These are phyloP conservation scores for Triadica sebifera DNA, from an alignment of 345 rosid species.

Conservation along the genomic window DNA sequence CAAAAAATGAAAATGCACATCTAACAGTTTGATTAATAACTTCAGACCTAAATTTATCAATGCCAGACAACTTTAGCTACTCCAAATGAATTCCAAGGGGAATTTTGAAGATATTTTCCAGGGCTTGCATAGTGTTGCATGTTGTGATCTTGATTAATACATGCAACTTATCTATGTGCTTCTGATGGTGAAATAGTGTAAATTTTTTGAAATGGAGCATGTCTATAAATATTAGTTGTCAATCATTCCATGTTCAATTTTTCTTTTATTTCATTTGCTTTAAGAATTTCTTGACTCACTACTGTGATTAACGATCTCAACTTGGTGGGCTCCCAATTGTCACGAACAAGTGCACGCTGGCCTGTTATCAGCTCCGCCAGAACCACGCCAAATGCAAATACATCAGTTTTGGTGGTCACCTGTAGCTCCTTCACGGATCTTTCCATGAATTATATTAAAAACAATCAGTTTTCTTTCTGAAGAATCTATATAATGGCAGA, in stretches of 20 bases:
- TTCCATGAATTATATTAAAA: not conserved
- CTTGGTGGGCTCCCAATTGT: slow-evolving; percentile 44
- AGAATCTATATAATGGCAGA: not conserved
- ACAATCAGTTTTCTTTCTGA: not conserved
- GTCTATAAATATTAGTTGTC: too few species aligned
- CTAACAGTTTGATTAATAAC: not conserved
- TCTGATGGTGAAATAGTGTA: not conserved
- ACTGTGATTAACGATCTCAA: slow-evolving; percentile 47
- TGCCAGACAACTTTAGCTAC: not conserved
- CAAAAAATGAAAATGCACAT: too few species aligned
- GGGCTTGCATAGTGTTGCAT: not conserved
- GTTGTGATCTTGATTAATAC: too few species aligned
- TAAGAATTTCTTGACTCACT: slow-evolving; percentile 28
- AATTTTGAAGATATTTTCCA: not conserved
- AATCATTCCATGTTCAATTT: not conserved
- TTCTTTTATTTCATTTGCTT: not conserved
- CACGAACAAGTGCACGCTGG: slow-evolving; percentile 52
- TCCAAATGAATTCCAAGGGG: not conserved
- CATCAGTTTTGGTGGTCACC: slow-evolving; percentile 60
- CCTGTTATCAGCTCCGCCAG: slow-evolving; percentile 67
- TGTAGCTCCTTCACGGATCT: slow-evolving; percentile 70
- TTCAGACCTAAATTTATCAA: not conserved
- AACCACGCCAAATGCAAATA: slow-evolving; percentile 66
- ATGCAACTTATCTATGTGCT: not conserved
- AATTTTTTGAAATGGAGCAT: not conserved